Evolutionary conservation across 305 asterid species (phyloP).

Genomic region (Ilex paraguariensis): DNA sequence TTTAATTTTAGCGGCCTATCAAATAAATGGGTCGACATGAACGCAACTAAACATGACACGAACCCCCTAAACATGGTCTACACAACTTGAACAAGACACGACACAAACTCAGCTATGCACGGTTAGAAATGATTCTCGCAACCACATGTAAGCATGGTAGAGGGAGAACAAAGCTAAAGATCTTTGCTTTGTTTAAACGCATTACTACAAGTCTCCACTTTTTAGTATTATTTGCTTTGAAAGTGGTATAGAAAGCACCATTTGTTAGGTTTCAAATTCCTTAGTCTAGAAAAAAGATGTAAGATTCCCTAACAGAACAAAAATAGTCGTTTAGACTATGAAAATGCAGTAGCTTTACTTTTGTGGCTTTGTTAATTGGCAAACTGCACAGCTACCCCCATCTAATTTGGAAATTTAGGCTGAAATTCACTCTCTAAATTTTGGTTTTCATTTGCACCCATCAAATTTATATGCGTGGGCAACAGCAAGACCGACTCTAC

Average conservation of each 20-base stretch:
- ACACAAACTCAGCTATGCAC: no score
- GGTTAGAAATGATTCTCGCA: slow-evolving; percentile 9
- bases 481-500: no score
- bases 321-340: slow-evolving; percentile 28
- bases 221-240: no score
- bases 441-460: neutral
- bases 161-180: slow-evolving; percentile 7
- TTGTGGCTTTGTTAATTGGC: slow-evolving; percentile 9
- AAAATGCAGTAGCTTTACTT: neutral
- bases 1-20: no score
- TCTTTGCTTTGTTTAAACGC: slow-evolving; percentile 28
- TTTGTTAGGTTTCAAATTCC: neutral
- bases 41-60: no score
- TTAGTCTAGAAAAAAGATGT: slow-evolving; percentile 1
- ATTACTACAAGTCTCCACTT: slow-evolving; percentile 13
- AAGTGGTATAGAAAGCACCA: neutral
- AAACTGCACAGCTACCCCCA: slow-evolving; percentile 14
- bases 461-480: no score
- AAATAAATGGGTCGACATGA: no score
- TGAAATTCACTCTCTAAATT: neutral
- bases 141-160: slow-evolving; percentile 7
- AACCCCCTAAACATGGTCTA: no score
- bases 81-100: no score
- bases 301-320: slow-evolving; percentile 33
- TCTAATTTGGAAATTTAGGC: neutral